Evolutionary conservation across 805 yeast species (phyloP), one percentile per base, ranked within the genome.

Genomic region (Ogataea wickerhamii): DNA sequence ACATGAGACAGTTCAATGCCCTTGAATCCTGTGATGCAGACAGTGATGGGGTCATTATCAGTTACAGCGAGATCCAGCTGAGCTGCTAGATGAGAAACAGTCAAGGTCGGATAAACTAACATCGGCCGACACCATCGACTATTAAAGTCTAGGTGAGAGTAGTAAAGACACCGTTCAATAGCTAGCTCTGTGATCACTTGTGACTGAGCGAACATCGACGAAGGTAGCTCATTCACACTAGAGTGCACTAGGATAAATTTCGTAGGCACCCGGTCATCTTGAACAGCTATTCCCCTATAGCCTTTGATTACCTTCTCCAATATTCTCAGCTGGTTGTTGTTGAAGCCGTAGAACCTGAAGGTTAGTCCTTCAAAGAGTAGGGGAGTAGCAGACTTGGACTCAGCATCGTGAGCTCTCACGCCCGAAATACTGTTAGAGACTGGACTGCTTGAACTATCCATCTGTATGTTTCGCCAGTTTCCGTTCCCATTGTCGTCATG

Each of bases 1-100:
- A 60, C 17, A 31, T 60, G 64, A 2, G 59, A 43, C 29, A 58
- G 34, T 18, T 60, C 63, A 3, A 60, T 51, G 5, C 61, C 63
- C 29, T 48, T 45, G 30, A 60, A 60, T 2, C 61, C 63, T 1
- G 63, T 60, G 5, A 60, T 54, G 4, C 53, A 47, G 1, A 60
- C 43, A 18, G 36, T 34, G 2, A 54, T 28, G 16, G 36, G 37
- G 1, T 22, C 23, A 4, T 31, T 22, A 8, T 18, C 36, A 1
- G 28, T 35, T 2, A 29, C 18, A 3, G 18, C 16, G 11, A 36
- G 25, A 17, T 20, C 25, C 20, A 27, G 18, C 18, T 25, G 26
- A 4, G 22, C 20, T 10, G 28, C 20, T 17, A 41, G 33, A 2
- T 10, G 10, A 12, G 30, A 12, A 7, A 25, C 29, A 10, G 32